Base-by-base conservation (phyloP, 2,329 filamentous ascomycete genomes). In the Helotiales sp. region DNA sequence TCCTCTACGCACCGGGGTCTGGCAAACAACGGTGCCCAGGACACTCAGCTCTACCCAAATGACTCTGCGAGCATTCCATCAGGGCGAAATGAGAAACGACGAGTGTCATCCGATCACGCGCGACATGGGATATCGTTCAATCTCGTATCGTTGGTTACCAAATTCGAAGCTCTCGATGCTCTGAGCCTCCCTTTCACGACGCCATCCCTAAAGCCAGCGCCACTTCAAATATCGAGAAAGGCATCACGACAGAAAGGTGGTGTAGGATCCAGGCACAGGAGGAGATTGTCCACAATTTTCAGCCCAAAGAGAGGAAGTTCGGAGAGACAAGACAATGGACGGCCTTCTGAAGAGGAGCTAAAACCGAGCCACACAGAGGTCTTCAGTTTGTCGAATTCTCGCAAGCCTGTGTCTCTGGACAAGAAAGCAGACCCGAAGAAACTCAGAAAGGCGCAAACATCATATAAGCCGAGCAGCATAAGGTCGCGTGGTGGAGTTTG, bases 161-260 rank as follows among this genome's bases (percentile, higher is more conserved):
- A 69, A 45, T 77, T 77, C 57, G 75, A 77, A 69, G 69, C 67
- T 7, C 69, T 77, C 7, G 74, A 76, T 66, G 66, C 71, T 2
- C 8, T 73, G 3, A 73, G 71, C 66, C 58, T 73, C 11, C 71
- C 71, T 3, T 50, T 69, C 20, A 60, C 69, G 5, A 37, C 60
- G 8, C 30, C 49, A 13, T 49, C 66, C 10, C 67, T 73, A n/a
- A 69, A 70, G 34, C 70, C 72, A 2, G 68, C 71, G 22, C 73
- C 70, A 11, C 52, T 73, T 1, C 64, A 72, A 2, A 45, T 69
- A 5, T 63, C 65, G 6, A 66, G 61, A 6, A 67, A 64, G 2
- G 63, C 64, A 0, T 40, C 65, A 3, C 62, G 26, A 52, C 57
- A 54, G 1, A 64, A 65, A 62, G 54, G 32, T 17, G 52, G 34